Base-by-base conservation (phyloP, 352 stramenopile genomes). In the Phytophthora sp. region DNA sequence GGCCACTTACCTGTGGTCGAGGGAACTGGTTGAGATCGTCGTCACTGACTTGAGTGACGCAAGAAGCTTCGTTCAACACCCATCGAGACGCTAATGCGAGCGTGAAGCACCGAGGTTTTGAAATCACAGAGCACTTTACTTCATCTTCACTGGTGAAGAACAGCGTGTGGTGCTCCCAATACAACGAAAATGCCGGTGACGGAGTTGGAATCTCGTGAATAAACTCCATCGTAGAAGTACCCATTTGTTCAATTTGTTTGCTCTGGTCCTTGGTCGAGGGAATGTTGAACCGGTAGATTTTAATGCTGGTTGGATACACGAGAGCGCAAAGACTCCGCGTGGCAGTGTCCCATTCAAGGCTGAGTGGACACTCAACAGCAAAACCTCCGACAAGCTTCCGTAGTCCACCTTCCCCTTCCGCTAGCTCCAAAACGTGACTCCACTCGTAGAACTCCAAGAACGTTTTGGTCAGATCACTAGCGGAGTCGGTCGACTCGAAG, bases 381-480 rank as follows among this genome's bases (percentile, higher is more conserved):
- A 62, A 66, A 12, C 62, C 63, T 23, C 57, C 63, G 11, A 20
- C 15, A 18, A 76, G 13, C 13, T 73, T 76, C 7, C 51, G 63
- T 26, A 76, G 24, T 44, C 33, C 42, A 29, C 57, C 21, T 50
- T 69, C 56, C 15, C 57, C 68, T 47, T 69, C 63, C 11, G 29
- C 6, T 35, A 44, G 35, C 4, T 30, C 31, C n/a, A 36, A 27
- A 69, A 29, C 23, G 11, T 59, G 12, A 31, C 71, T 72, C 85
- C 85, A 94, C 16, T 89, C 79, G 42, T 91, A 94, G 31, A 94
- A 94, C 33, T 94, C 85, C 21, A 94, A 57, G 23, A 72, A 84
- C 0, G 80, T 82, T 35, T 77, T 87, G 33, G 77, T 85, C 8
- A 91, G 26, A 26, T 89, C 80, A 36, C 71, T 79, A 1, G 73